Conservation (phyloP, 805 yeast genomes). For the Hanseniaspora singularis region DNA sequence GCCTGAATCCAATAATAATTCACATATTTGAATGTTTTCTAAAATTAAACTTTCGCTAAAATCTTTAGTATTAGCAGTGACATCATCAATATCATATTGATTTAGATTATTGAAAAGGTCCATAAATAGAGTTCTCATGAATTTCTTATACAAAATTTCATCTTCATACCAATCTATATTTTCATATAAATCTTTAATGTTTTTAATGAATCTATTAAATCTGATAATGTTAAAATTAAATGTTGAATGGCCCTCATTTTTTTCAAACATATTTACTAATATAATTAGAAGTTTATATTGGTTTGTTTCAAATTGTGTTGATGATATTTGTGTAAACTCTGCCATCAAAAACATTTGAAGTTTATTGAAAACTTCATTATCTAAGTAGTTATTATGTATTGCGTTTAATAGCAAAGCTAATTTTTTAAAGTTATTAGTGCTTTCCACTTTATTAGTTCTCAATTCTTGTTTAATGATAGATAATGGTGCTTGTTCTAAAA, state of each 20-base stretch:
- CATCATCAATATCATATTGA: not conserved
- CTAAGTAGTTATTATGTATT: not conserved
- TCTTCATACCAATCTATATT: constrained; percentile 14
- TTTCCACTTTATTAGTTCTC: not conserved
- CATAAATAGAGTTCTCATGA: constrained; percentile 4
- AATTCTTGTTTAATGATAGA: not conserved
- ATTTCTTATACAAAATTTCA: not conserved
- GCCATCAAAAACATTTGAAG: constrained; percentile 3
- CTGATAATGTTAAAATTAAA: constrained; percentile 4
- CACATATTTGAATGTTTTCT: constrained; percentile 12
- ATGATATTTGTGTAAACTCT: constrained; percentile 5
- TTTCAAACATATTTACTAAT: not conserved
- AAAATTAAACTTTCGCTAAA: constrained; percentile 5
- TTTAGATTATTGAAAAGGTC: not conserved
- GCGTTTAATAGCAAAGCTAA: not conserved
- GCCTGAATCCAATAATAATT: not conserved
- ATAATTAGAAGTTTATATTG: not conserved
- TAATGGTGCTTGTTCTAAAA: not conserved
- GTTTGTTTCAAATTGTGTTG: not conserved
- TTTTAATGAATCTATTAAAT: constrained; percentile 6
- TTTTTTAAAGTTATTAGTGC: not conserved
- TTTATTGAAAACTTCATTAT: not conserved
- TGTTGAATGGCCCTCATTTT: not conserved
- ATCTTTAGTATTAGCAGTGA: not conserved
- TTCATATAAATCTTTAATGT: constrained; percentile 6